Evolutionary conservation across 192 early-diverging fungal genomes (phyloP).

Genomic region (Gamsiella multidivaricata): DNA sequence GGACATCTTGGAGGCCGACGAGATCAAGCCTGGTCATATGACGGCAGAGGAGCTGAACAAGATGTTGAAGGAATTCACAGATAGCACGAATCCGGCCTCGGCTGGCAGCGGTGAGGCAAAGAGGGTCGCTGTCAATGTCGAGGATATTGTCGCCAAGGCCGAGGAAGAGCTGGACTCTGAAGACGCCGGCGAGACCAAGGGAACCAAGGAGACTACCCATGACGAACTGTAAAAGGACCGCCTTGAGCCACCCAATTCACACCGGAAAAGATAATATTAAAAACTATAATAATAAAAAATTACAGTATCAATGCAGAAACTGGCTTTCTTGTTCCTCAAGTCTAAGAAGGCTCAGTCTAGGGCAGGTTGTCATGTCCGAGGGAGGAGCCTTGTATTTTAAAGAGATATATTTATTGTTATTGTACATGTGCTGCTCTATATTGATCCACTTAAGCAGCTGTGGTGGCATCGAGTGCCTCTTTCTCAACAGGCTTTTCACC

Average conservation of each 20-base stretch:
- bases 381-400: too few relatives aligned
- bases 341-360: too few relatives aligned
- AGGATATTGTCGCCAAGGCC: conserved; percentile 42
- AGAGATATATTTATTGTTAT: background rate
- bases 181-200: conserved; percentile 11
- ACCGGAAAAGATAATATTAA: conserved; percentile 9
- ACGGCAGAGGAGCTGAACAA: conserved; percentile 46
- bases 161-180: conserved; percentile 51
- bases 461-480: conserved; percentile 12
- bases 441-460: too few relatives aligned
- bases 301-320: too few relatives aligned
- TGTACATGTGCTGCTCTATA: background rate
- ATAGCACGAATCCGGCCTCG: conserved; percentile 46
- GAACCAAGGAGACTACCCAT: conserved; percentile 31
- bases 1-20: conserved; percentile 42
- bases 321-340: too few relatives aligned
- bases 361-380: too few relatives aligned
- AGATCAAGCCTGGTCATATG: conserved; percentile 31
- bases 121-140: conserved; percentile 50
- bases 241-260: background rate
- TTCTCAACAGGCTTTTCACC: background rate
- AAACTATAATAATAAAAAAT: background rate
- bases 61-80: conserved; percentile 48
- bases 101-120: conserved; percentile 16
- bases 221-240: conserved; percentile 51